A percentile compares a stretch with the other conserved stretches of the same genome.
These are phyloP conservation scores for Turnera subulata DNA, from an alignment of 345 rosid species.

Conservation along the genomic window DNA sequence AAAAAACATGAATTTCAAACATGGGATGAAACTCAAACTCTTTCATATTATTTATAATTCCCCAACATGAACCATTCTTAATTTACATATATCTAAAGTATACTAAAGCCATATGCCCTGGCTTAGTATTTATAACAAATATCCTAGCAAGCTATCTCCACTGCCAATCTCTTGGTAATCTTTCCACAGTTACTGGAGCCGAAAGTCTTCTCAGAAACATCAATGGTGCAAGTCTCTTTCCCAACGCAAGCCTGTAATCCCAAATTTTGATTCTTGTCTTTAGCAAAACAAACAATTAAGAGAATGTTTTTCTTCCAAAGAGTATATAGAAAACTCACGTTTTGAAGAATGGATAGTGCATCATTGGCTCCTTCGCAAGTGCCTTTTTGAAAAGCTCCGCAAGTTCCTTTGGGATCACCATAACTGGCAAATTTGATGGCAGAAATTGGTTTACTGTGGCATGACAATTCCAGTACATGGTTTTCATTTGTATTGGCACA, in stretches of 20 bases:
- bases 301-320: too few species aligned
- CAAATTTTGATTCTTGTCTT: too few species aligned
- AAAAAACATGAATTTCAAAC: too few species aligned
- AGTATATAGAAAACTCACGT: neutral
- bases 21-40: too few species aligned
- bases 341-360: neutral
- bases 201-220: neutral
- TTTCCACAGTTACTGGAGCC: neutral
- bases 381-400: slow-evolving; percentile 1
- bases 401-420: slow-evolving; percentile 15
- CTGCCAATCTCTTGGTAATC: neutral
- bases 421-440: slow-evolving; percentile 9
- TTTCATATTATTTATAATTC: too few species aligned
- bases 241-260: slow-evolving; percentile 6
- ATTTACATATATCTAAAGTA: too few species aligned
- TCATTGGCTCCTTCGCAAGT: slow-evolving; percentile 1
- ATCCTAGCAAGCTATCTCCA: slow-evolving; percentile 1
- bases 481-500: slow-evolving; percentile 2
- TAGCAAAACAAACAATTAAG: too few species aligned
- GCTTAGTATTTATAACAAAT: too few species aligned
- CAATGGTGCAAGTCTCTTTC: neutral
- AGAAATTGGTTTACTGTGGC: slow-evolving; percentile 1
- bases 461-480: slow-evolving; percentile 1
- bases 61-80: too few species aligned
- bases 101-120: too few species aligned